Evolutionary conservation across 495 filamentous ascomycete species (phyloP).

Genomic region (Aspergillus nanangensis): DNA sequence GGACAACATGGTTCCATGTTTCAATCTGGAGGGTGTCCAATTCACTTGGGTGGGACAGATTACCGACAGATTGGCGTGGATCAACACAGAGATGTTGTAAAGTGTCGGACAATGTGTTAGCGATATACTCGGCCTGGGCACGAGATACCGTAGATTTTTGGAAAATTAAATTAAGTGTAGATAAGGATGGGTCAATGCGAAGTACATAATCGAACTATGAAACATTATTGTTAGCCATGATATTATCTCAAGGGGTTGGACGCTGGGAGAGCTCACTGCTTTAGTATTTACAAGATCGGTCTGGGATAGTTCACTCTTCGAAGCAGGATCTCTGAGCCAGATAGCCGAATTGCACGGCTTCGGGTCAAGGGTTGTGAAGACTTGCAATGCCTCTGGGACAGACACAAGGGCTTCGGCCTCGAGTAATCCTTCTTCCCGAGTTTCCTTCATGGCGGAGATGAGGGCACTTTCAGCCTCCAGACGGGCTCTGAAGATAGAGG

Average conservation of each 20-base stretch:
- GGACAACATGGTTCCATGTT: conserved; percentile 18
- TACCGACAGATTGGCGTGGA: conserved; percentile 5
- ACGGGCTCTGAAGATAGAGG: conserved; percentile 6
- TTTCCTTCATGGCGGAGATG: conserved; percentile 6
- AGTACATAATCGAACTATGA: conserved; percentile 10
- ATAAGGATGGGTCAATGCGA: conserved; percentile 9
- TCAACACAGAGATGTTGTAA: conserved; percentile 17
- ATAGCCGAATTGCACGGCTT: conserved; percentile 15
- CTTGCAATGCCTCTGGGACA: conserved; percentile 7
- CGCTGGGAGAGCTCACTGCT: conserved; percentile 5
- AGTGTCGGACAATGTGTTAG: conserved; percentile 24
- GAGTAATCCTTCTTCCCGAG: conserved; percentile 5
- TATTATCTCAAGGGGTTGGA: neutral
- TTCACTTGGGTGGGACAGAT: conserved; percentile 9
- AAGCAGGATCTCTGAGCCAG: conserved; percentile 8
- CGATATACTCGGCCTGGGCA: conserved; percentile 17
- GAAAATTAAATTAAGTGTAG: conserved; percentile 22
- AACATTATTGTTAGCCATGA: neutral
- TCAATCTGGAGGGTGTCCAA: conserved; percentile 14
- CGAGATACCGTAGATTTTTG: conserved; percentile 20
- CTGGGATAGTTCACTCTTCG: conserved; percentile 6
- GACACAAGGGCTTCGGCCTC: conserved; percentile 10
- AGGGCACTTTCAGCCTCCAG: conserved; percentile 7
- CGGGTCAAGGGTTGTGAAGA: conserved; percentile 10
- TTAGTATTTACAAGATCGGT: conserved; percentile 7